Evolutionary conservation across 1,139 yeast species (phyloP).

Genomic region (Debaryomyces fabryi): DNA sequence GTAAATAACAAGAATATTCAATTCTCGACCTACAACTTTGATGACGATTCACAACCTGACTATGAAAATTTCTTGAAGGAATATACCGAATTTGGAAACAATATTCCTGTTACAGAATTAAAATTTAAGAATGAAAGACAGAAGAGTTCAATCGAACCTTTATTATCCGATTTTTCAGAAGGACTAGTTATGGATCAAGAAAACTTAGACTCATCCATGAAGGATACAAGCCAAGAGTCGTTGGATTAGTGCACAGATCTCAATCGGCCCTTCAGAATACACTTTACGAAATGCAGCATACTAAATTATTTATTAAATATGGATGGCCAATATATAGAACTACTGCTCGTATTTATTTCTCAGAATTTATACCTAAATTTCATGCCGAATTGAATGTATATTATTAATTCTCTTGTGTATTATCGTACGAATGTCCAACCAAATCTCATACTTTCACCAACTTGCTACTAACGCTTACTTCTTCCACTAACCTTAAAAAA

Average conservation of each 20-base stretch:
- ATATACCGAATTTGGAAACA: conserved; percentile 20
- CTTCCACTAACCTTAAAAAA: conserved; percentile 36
- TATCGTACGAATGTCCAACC: background rate
- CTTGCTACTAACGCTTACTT: background rate
- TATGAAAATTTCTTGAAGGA: conserved; percentile 13
- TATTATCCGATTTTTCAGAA: conserved; percentile 4
- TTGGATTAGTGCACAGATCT: background rate
- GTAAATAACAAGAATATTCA: conserved; percentile 43
- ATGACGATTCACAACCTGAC: conserved; percentile 12
- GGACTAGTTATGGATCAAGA: conserved; percentile 12
- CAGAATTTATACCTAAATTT: background rate
- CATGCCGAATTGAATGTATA: background rate
- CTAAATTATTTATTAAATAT: conserved; percentile 6
- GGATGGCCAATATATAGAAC: conserved; percentile 4
- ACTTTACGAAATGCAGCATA: background rate
- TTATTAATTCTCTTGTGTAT: background rate
- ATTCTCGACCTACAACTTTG: conserved; percentile 33
- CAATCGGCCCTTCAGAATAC: background rate
- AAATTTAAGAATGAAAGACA: conserved; percentile 11
- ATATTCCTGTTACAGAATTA: conserved; percentile 15
- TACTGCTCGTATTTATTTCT: background rate
- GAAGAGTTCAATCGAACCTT: background rate
- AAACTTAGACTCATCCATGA: background rate
- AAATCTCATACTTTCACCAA: background rate
- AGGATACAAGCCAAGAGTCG: background rate